phyloP scores from a whole-genome alignment of 352 stramenopile genomes.

The Phytophthora boehmeriae region DNA sequence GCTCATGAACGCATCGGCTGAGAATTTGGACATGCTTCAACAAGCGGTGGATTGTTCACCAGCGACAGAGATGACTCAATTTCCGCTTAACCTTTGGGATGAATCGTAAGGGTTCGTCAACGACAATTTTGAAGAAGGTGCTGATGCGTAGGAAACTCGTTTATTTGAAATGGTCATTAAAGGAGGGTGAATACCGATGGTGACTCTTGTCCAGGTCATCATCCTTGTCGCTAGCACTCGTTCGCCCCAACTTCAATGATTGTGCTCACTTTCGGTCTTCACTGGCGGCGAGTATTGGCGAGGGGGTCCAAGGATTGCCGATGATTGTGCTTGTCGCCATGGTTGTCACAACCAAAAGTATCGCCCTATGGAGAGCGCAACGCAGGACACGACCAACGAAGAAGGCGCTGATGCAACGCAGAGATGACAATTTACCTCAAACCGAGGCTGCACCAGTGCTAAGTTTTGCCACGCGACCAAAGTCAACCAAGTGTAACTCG shows the following conservation, averaged over 20 bases:
- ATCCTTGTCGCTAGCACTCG: slow-evolving; percentile 13
- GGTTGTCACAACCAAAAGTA: not conserved
- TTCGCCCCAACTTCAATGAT: slow-evolving; percentile 26
- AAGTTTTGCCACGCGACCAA: slow-evolving; percentile 2
- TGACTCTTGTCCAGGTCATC: not conserved
- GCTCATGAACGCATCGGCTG: slow-evolving; percentile 17
- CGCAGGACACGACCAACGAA: not conserved
- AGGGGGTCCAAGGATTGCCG: not conserved
- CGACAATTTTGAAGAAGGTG: too few species aligned
- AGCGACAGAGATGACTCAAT: not conserved
- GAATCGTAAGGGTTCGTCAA: slow-evolving; percentile 6
- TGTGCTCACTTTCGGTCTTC: slow-evolving; percentile 3
- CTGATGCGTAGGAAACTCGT: too few species aligned
- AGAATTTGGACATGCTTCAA: slow-evolving; percentile 14
- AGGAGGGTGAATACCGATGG: too few species aligned
- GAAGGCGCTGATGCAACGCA: not conserved
- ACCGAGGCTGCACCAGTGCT: not conserved
- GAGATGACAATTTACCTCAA: slow-evolving; percentile 6
- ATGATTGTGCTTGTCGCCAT: slow-evolving; percentile 18
- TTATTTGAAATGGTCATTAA: too few species aligned
- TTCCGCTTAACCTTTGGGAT: slow-evolving; percentile 10
- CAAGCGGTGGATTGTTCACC: slow-evolving; percentile 11
- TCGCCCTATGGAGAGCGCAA: not conserved
- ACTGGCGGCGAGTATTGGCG: slow-evolving; percentile 16
- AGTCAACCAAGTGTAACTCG: not conserved